Conservation (phyloP, 2,329 filamentous ascomycete species). For the Metarhizium anisopliae region DNA sequence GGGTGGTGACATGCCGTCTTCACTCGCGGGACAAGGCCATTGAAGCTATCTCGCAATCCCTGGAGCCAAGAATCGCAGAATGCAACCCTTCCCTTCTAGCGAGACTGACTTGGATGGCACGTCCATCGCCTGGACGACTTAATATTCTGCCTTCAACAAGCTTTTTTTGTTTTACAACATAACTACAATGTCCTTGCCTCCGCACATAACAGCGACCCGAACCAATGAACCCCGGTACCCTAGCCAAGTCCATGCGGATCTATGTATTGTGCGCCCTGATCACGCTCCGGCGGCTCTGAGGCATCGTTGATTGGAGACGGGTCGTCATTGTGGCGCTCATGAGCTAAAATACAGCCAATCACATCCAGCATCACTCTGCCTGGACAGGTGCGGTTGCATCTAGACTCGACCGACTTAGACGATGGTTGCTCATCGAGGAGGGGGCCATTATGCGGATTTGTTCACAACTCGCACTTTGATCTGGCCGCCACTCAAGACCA, state of each 20-base stretch:
- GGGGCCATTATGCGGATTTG: neutral
- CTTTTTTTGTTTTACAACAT: neutral
- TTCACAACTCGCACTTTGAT: no score
- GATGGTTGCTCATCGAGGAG: neutral
- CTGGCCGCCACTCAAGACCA: neutral
- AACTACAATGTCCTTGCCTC: neutral
- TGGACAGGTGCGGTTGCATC: neutral
- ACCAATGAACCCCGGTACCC: neutral
- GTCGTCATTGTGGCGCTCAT: neutral
- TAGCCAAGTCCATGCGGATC: neutral
- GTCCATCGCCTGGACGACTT: no score
- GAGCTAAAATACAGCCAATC: neutral
- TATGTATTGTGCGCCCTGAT: neutral
- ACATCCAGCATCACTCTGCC: neutral
- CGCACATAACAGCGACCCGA: neutral
- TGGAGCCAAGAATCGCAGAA: no score
- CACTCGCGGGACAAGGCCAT: no score
- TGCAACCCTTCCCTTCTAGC: no score
- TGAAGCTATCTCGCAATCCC: no score
- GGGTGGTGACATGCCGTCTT: no score
- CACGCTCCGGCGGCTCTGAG: conserved; percentile 4
- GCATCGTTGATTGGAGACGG: conserved; percentile 2
- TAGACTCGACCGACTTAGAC: neutral
- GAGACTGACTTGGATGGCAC: no score
- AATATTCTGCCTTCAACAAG: neutral